A percentile compares a stretch with the other conserved stretches of the same genome.
Conservation (phyloP, 257 asterid species). For the Nicotiana otophora region DNA sequence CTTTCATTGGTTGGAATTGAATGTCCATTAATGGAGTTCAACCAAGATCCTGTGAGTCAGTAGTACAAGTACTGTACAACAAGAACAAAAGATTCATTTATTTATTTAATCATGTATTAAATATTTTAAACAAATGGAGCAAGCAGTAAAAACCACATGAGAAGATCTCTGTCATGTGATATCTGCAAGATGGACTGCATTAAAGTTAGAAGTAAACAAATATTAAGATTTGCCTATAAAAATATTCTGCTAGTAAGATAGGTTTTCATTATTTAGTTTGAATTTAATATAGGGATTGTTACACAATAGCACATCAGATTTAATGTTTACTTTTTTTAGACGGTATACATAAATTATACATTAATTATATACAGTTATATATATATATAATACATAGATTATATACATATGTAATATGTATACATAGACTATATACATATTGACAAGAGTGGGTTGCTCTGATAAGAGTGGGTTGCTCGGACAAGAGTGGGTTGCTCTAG, state of each 20-base stretch:
- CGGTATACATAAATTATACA: no score
- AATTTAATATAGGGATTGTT: background rate
- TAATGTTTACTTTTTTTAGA: no score
- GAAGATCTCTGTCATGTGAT: background rate
- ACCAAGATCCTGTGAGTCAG: background rate
- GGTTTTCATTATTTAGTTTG: background rate
- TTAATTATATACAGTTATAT: no score
- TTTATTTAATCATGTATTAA: background rate
- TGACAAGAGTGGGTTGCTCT: no score
- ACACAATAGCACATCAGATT: no score
- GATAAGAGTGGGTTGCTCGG: no score
- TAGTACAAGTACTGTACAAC: background rate
- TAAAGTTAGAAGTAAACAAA: background rate
- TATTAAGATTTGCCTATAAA: background rate
- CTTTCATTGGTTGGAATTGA: background rate
- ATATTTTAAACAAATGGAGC: background rate
- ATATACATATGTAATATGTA: no score
- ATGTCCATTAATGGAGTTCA: background rate
- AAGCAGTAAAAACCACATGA: background rate
- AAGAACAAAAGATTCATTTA: background rate
- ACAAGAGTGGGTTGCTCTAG: no score
- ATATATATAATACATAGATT: no score
- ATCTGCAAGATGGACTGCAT: background rate
- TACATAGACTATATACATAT: no score
- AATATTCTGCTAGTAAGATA: background rate